phyloP scores from a whole-genome alignment of 768 basidiomycete species.

The Chalciporus chontae region DNA sequence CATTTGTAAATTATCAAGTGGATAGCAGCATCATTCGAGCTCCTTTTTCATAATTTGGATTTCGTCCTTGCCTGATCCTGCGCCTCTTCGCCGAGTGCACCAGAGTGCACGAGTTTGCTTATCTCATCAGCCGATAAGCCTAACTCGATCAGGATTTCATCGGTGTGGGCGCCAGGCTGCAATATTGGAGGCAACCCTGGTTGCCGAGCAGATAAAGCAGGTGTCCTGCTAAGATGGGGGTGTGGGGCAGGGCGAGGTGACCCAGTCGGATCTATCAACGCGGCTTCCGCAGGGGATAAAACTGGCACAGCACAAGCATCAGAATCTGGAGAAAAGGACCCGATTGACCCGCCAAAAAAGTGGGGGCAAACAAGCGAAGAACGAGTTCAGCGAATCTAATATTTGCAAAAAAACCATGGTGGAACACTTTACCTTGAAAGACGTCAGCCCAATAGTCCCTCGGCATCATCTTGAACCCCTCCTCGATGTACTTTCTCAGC shows the following conservation, averaged over 20 bases:
- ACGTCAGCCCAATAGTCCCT: slow-evolving; percentile 67
- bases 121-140: slow-evolving; percentile 44
- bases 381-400: background rate
- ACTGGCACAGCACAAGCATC: slow-evolving; percentile 75
- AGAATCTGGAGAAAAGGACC: slow-evolving; percentile 40
- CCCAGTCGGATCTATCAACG: slow-evolving; percentile 35
- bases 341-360: background rate
- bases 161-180: slow-evolving; percentile 51
- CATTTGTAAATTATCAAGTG: slow-evolving; percentile 10
- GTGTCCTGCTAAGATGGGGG: slow-evolving; percentile 40
- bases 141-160: slow-evolving; percentile 49
- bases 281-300: slow-evolving; percentile 60
- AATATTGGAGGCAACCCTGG: slow-evolving; percentile 10
- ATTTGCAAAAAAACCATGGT: background rate
- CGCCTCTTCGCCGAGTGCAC: slow-evolving; percentile 43
- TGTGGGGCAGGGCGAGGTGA: slow-evolving; percentile 48
- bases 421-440: slow-evolving; percentile 54
- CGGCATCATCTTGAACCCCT: slow-evolving; percentile 58
- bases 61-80: slow-evolving; percentile 19
- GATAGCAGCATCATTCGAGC: background rate
- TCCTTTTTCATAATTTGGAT: slow-evolving; percentile 22
- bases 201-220: slow-evolving; percentile 15
- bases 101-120: slow-evolving; percentile 38
- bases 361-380: background rate
- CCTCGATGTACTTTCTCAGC: slow-evolving; percentile 52